phyloP scores from a whole-genome alignment of 306 rosid genomes.

The Vigna angularis region DNA sequence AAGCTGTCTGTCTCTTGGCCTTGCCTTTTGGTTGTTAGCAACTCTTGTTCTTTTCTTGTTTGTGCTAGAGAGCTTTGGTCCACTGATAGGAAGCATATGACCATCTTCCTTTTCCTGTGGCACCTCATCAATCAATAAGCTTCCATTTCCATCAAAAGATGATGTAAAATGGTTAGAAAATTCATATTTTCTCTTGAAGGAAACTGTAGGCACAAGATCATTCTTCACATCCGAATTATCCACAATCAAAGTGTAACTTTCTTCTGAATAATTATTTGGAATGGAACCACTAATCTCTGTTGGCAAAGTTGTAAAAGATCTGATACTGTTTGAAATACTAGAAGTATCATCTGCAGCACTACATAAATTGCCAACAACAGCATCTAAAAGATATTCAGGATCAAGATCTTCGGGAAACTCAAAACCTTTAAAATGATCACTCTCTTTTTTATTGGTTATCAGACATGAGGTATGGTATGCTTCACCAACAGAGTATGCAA shows the following conservation, averaged over 20 bases:
- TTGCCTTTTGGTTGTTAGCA: slow-evolving; percentile 54
- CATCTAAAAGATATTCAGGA: slow-evolving; percentile 56
- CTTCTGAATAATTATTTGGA: slow-evolving; percentile 54
- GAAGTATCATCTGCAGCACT: slow-evolving; percentile 56
- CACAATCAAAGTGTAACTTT: slow-evolving; percentile 34
- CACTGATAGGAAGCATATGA: slow-evolving; percentile 42
- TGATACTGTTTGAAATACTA: slow-evolving; percentile 47
- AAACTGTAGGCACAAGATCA: slow-evolving; percentile 42
- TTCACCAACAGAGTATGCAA: slow-evolving; percentile 46
- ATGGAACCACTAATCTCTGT: slow-evolving; percentile 43
- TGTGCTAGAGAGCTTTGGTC: slow-evolving; percentile 48
- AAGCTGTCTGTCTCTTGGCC: slow-evolving; percentile 93
- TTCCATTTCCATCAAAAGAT: slow-evolving; percentile 53
- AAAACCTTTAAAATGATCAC: slow-evolving; percentile 41
- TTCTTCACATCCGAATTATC: slow-evolving; percentile 43
- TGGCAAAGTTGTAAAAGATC: slow-evolving; percentile 43
- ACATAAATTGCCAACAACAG: slow-evolving; percentile 49
- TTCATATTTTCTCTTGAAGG: slow-evolving; percentile 38
- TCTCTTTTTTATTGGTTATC: slow-evolving; percentile 44
- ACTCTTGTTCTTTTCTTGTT: slow-evolving; percentile 53
- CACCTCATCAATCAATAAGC: slow-evolving; percentile 47
- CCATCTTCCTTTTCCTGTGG: slow-evolving; percentile 39
- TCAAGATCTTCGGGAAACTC: slow-evolving; percentile 42
- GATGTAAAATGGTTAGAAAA: slow-evolving; percentile 40
- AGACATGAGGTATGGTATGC: slow-evolving; percentile 51